Base-by-base conservation (phyloP, 2,329 filamentous ascomycete species). In the Chrysosphaeria jannelii region DNA sequence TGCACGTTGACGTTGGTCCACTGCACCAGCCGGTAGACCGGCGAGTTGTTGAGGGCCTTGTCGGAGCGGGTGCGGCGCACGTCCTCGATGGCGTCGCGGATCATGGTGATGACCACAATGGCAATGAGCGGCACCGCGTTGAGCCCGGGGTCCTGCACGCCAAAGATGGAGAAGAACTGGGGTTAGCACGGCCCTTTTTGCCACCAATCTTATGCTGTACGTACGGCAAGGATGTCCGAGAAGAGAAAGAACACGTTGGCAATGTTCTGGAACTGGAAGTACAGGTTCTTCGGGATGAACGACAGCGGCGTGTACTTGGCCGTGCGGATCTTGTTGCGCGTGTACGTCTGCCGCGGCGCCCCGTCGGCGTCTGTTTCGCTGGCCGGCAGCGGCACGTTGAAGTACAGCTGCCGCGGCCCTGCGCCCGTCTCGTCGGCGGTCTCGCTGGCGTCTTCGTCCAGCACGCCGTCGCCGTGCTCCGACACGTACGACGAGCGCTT, bases 221-320 rank as follows among this genome's bases (percentile, higher is more conserved):
- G 55, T 67, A 93, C 85, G 38, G 69, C 67, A 29, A 97, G 58
- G 39, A 97, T 89, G 40, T 91, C 79, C 36, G 81, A 59, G 47
- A 93, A 91, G 35, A 93, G 53, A 57, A 97, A 97, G 48, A 93
- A 97, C 25, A 93, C 69, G 44, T 97, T 97, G 39, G 85, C 85
- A 37, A 97, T 70, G 39, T 93, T 93, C 47, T 97, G 81, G 40
- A 97, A 93, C 45, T 97, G 88, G 33, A 89, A 75, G 64, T 69
- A 97, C 38, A 97, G 41, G 45, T 97, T 93, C 50, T 93, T 93
- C 9, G 85, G 85, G 14, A 97, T 45, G 45, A 97, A 97, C 29
- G 74, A 89, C 31, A 97, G 45, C 6, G 88, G 70, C 6, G 85
- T 97, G 44, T 97, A 97, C 47, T 93, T 97, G 28, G 85, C 75